Evolutionary conservation across 306 rosid genomes (phyloP).

Genomic region (Astragalus membranaceus): DNA sequence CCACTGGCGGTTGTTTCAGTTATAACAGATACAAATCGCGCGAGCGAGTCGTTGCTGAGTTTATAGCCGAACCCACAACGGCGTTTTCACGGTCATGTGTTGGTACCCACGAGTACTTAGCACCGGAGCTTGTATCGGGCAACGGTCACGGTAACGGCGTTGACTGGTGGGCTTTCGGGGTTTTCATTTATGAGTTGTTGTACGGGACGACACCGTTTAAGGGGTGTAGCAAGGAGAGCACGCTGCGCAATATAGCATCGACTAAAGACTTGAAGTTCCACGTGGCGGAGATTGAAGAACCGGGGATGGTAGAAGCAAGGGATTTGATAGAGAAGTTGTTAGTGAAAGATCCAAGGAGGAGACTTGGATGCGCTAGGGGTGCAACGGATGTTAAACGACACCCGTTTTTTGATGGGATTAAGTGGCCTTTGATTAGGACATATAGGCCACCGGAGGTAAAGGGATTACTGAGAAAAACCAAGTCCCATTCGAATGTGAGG

Average conservation of each 20-base stretch:
- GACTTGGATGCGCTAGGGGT: conserved; percentile 64
- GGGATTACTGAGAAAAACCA: conserved; percentile 40
- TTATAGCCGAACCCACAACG: conserved; percentile 70
- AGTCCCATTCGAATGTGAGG: conserved; percentile 27
- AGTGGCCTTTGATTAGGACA: conserved; percentile 76
- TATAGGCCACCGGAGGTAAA: conserved; percentile 57
- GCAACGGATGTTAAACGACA: conserved; percentile 80
- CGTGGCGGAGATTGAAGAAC: conserved; percentile 35
- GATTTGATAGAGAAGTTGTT: conserved; percentile 61
- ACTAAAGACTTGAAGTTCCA: conserved; percentile 40
- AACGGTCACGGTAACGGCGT: conserved; percentile 81
- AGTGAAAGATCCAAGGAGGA: conserved; percentile 54
- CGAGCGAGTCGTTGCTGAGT: conserved; percentile 32
- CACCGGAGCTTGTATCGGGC: conserved; percentile 76
- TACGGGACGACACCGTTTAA: conserved; percentile 85
- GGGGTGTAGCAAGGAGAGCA: conserved; percentile 63
- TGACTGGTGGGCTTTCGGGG: conserved; percentile 98
- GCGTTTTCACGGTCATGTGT: conserved; percentile 81
- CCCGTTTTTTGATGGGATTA: conserved; percentile 72
- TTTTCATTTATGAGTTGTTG: conserved; percentile 56
- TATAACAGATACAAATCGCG: neutral
- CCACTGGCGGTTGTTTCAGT: conserved; percentile 26
- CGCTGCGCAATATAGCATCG: conserved; percentile 68
- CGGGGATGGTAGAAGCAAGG: conserved; percentile 43
- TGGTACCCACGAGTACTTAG: conserved; percentile 85